Base-by-base conservation (phyloP, 1,139 yeast genomes). In the Kodamaea fungicola region DNA sequence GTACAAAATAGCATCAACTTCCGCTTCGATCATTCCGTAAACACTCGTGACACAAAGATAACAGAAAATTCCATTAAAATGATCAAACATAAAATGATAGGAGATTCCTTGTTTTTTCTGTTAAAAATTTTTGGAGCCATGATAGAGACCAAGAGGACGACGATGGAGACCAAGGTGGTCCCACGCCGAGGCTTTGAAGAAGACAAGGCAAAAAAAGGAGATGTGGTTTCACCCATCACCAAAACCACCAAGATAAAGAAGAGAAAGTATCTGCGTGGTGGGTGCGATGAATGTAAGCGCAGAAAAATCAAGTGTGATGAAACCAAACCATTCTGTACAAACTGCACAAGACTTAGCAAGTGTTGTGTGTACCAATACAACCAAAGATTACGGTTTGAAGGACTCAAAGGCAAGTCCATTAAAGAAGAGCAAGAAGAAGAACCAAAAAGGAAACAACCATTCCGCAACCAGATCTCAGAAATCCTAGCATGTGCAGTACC, bases 201-300 rank as follows among this genome's bases (percentile, higher is more conserved):
- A 21, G 25, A 13, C 21, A 21, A 12, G 27, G 8, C 22, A 21
- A n/a, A 10, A 22, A 13, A 16, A 4, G 31, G 10, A n/a, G 21
- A 22, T 16, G 31, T 10, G 6, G 21, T 12, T 8, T n/a, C 10
- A 3, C 10, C 12, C 22, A 13, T n/a, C 22, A 32, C 31, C 21
- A 21, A 21, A 27, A 28, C 27, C 24, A 34, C 39, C 37, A 16
- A 28, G 33, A 44, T 38, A 56, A 71, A 67, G 50, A 75, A 72
- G 52, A 49, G 80, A 30, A 68, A 68, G 43, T 79, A 80, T 50
- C 72, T 80, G 33, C 59, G 83, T 33, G 75, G 74, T 29, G 88
- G 87, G 2, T 81, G 88, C 47, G 59, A 62, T 13, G 83, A 78
- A 51, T 81, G 88, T 55, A 79, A 79, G 51, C 56, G 80, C 34